phyloP scores from a whole-genome alignment of 2,329 filamentous ascomycete species.

The Lizonia empirigonia region DNA sequence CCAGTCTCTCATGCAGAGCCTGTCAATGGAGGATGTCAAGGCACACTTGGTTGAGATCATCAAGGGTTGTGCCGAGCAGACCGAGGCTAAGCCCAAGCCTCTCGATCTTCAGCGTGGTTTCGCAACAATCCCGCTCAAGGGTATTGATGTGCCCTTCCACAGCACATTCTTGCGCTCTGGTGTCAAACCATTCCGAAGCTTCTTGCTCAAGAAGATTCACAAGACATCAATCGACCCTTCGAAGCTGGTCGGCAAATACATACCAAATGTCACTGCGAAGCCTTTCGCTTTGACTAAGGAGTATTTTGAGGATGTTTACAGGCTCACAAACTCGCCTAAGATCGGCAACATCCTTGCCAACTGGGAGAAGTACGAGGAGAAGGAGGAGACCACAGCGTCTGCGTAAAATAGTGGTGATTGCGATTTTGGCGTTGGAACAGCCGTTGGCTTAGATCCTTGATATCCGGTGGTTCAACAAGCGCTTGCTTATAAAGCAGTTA shows the following conservation, averaged over 20 bases:
- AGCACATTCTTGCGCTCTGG: conserved; percentile 96
- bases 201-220: conserved; percentile 99
- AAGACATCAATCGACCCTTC: conserved; percentile 97
- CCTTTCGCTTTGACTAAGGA: conserved; percentile 96
- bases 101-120: conserved; percentile 92
- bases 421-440: conserved; percentile 19
- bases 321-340: conserved; percentile 79
- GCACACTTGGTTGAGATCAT: conserved; percentile 90
- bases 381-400: conserved; percentile 36
- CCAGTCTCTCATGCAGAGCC: conserved; percentile 83
- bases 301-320: conserved; percentile 99
- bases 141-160: conserved; percentile 99
- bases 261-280: conserved; percentile 95
- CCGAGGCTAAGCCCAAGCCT: conserved; percentile 84
- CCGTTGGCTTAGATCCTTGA: conserved; percentile 21
- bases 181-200: conserved; percentile 98
- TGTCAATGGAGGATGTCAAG: conserved; percentile 90
- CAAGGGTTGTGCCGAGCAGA: conserved; percentile 82
- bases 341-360: conserved; percentile 84
- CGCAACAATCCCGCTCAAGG: conserved; percentile 93
- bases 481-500: not conserved
- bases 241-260: conserved; percentile 98
- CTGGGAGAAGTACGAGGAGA: conserved; percentile 60
- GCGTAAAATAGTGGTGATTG: conserved; percentile 17
- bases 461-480: conserved; percentile 18